A percentile compares a stretch with the other conserved stretches of the same genome.
These are phyloP conservation scores for Aureobasidium sp. DNA, from an alignment of 2,329 filamentous ascomycete genomes.

Conservation along the genomic window DNA sequence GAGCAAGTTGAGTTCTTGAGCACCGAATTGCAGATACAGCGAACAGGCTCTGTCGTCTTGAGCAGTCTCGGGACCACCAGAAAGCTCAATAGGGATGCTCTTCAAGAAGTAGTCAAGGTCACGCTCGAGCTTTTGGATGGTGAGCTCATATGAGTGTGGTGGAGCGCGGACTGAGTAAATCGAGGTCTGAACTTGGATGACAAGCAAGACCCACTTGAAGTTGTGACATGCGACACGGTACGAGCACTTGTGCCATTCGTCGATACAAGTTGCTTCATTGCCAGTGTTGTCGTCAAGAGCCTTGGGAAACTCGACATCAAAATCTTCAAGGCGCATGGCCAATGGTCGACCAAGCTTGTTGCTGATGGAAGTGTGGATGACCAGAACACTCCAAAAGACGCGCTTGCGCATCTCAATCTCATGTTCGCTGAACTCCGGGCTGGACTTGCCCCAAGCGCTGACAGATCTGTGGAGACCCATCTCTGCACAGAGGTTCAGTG, in stretches of 20 bases:
- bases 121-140: constrained; percentile 59
- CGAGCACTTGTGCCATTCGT: constrained; percentile 50
- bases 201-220: constrained; percentile 59
- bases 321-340: constrained; percentile 64
- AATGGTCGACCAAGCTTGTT: constrained; percentile 73
- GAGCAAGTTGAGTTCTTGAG: constrained; percentile 44
- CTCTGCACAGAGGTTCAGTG: constrained; percentile 65
- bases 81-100: constrained; percentile 55
- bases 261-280: constrained; percentile 43
- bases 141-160: constrained; percentile 55
- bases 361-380: constrained; percentile 60
- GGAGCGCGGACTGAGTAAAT: constrained; percentile 66
- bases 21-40: constrained; percentile 43
- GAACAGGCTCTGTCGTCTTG: constrained; percentile 44
- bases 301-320: constrained; percentile 71
- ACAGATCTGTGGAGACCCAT: constrained; percentile 67
- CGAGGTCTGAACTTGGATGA: constrained; percentile 66
- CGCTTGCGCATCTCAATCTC: constrained; percentile 72
- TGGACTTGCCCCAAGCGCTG: constrained; percentile 47
- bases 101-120: constrained; percentile 58
- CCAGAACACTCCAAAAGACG: constrained; percentile 66
- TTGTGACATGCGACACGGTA: constrained; percentile 61
- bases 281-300: constrained; percentile 64
- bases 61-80: constrained; percentile 38
- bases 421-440: constrained; percentile 47